Conservation (phyloP, 192 early-diverging fungal genomes). For the Oehlia diaphana region DNA sequence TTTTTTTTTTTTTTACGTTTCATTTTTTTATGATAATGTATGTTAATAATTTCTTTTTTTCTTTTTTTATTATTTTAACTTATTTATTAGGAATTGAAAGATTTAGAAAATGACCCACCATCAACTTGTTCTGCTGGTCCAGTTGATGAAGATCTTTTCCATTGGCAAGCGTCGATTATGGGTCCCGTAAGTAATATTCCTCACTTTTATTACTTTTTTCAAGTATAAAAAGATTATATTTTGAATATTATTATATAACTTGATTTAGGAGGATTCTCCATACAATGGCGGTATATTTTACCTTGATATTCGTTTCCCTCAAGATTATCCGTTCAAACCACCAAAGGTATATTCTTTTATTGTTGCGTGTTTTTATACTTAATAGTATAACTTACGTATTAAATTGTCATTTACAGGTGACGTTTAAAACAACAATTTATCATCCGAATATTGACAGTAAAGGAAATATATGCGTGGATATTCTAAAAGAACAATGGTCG, state of each 20-base stretch:
- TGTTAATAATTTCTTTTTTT: too few species aligned
- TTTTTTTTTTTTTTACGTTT: too few species aligned
- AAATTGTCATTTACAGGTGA: conserved; percentile 52
- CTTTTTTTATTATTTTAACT: too few species aligned
- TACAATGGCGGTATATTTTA: conserved; percentile 95
- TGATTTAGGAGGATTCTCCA: conserved; percentile 79
- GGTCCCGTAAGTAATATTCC: conserved; percentile 71
- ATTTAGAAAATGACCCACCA: conserved; percentile 96
- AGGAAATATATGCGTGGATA: conserved; percentile 97
- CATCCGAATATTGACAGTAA: conserved; percentile 99
- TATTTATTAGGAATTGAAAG: conserved; percentile 76
- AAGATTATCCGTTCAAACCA: conserved; percentile 97
- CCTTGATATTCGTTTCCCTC: conserved; percentile 96
- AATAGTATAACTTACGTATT: too few species aligned
- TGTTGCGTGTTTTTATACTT: background rate
- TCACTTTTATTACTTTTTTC: background rate
- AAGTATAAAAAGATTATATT: too few species aligned
- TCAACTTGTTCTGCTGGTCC: conserved; percentile 98
- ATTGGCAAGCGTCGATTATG: conserved; percentile 99
- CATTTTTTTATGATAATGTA: too few species aligned
- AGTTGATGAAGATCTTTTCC: conserved; percentile 86
- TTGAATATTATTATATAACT: background rate
- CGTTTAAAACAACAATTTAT: conserved; percentile 95
- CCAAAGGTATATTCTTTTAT: conserved; percentile 70
- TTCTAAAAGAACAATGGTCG: conserved; percentile 98